These are phyloP conservation scores for Aristolochia fimbriata DNA, from an alignment of 164 flowering plant genomes.

Conservation along the genomic window DNA sequence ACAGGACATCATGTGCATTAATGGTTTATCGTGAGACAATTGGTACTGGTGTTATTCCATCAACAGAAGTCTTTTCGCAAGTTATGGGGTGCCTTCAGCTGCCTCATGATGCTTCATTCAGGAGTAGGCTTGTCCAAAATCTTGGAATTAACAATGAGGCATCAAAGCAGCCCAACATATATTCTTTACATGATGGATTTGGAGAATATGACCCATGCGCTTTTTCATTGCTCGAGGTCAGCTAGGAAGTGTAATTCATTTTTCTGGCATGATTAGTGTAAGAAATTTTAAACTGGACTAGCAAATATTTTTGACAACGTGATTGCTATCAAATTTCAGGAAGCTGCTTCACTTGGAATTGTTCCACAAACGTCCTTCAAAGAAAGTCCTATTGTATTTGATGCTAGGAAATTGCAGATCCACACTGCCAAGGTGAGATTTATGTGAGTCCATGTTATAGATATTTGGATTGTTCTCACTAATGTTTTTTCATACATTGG, in stretches of 20 bases:
- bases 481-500: too few species aligned
- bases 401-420: constrained; percentile 39
- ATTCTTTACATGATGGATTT: constrained; percentile 74
- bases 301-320: too few species aligned
- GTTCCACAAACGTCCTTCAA: constrained; percentile 57
- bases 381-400: constrained; percentile 53
- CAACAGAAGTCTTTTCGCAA: constrained; percentile 53
- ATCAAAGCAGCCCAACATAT: constrained; percentile 42
- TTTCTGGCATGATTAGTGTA: neutral
- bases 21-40: constrained; percentile 63
- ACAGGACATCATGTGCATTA: constrained; percentile 76
- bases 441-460: too few species aligned
- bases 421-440: constrained; percentile 55
- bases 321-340: constrained; percentile 28
- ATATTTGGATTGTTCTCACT: too few species aligned
- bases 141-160: constrained; percentile 35
- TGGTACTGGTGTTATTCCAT: constrained; percentile 46
- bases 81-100: constrained; percentile 78
- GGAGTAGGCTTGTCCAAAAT: constrained; percentile 51
- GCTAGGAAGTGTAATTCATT: constrained; percentile 4
- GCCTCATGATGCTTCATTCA: constrained; percentile 54
- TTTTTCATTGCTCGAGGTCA: constrained; percentile 77
- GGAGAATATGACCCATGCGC: constrained; percentile 91
- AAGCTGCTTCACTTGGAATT: constrained; percentile 81
- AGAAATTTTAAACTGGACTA: too few species aligned